Base-by-base conservation (phyloP, 225 moss, liverwort and hornwort species). In the Marchantia polymorpha region DNA sequence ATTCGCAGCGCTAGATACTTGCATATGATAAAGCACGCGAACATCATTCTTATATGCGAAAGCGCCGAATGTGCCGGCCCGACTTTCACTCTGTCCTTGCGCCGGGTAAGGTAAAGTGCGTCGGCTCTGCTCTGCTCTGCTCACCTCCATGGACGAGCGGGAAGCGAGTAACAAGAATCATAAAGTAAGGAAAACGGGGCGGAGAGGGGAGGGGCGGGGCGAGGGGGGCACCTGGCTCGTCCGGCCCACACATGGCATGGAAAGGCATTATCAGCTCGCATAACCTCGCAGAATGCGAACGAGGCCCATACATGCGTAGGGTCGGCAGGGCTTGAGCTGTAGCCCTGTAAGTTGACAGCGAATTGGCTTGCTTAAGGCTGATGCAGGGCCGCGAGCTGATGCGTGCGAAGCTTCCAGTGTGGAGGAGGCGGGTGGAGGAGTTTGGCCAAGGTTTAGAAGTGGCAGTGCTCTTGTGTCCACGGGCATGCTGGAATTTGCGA, bases 201-300 rank as follows among this genome's bases (percentile, higher is more conserved):
- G 22, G n/a, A 0, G 22, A 17, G 27, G 11, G 31, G 10, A 10
- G 15, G 11, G 3, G 13, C n/a, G n/a, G n/a, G n/a, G n/a, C n/a
- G n/a, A n/a, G n/a, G n/a, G n/a, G 11, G 3, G 13, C n/a, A 2
- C 67, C 4, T 12, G 16, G 67, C 11, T 26, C 12, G 67, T 66
- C 67, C 67, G 67, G 67, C 67, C 12, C 67, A 67, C 67, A 67
- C 67, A 67, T 31, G 67, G 67, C 67, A 67, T 30, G 10, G 67
- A 31, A 67, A 31, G 67, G 30, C 30, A 27, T 67, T 31, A 67
- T 29, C 31, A 31, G 5, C 31, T 67, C 67, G 0, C 15, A 31
- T 10, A 31, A 6, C 4, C 56, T 56, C 19, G 29, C 29, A 30
- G 67, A 67, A 67, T 29, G 67, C 67, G 23, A 67, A 29, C 67